Base-by-base conservation (phyloP, 371 early-diverging fungal genomes). In the Quaeritorhiza haematococci region DNA sequence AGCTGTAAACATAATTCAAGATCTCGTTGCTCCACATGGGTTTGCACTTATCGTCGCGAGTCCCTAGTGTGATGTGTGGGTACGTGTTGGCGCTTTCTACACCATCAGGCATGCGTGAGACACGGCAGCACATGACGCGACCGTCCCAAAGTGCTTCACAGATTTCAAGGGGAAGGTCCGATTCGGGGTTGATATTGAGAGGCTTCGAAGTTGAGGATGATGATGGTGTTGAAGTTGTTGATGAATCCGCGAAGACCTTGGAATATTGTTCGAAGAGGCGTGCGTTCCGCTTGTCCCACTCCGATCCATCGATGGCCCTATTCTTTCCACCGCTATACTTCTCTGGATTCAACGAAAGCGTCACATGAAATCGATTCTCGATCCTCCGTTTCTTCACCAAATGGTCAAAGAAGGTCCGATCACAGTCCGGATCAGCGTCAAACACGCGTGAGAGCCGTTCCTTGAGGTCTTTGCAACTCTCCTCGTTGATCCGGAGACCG, bases 41-140 rank as follows among this genome's bases (percentile, higher is more conserved):
- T 50, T 68, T 62, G 26, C 63, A 52, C 3, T 43, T 52, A 13
- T 66, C 62, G 19, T 52, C 51, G 8, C 34, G 33, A 4, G 69
- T 68, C 10, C 62, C 68, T 32, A 70, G 38, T 13, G 74, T 74
- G 8, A 66, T 50, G 46, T 74, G 74, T 33, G 68, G 66, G n/a
- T 55, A 17, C 24, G 35, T 48, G 55, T 70, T 66, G 1, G 30
- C 45, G 46, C 60, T 15, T 30, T 29, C 21, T 17, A 70, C 30
- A 0, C 17, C 63, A 5, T 45, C 55, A 23, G 58, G 43, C 30
- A 60, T 3, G 19, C 27, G 19, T 23, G 33, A 24, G 3, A 69
- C 63, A 17, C 47, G 48, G n/a, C n/a, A n/a, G n/a, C n/a, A n/a
- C n/a, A n/a, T n/a, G n/a, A n/a, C n/a, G n/a, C n/a, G n/a, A n/a